phyloP scores from a whole-genome alignment of 1,284 basidiomycete species.

The Anthracocystis panici-leucophaei region DNA sequence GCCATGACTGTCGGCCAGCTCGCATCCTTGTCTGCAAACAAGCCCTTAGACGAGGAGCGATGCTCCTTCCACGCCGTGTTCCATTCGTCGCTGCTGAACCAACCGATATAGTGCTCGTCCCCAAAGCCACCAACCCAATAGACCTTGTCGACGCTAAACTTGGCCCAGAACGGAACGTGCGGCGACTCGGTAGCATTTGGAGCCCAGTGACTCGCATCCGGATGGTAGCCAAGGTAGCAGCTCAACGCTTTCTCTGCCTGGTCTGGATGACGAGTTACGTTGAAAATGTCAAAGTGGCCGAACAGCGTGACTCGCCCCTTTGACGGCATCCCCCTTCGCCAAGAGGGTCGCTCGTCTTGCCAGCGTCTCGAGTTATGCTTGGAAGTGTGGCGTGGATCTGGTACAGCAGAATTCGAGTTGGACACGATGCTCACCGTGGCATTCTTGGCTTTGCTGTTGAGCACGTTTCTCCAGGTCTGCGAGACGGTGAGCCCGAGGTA shows the following conservation, averaged over 20 bases:
- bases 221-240: conserved; percentile 59
- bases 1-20: no score
- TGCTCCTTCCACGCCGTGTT: conserved; percentile 24
- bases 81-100: conserved; percentile 54
- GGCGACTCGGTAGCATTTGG: conserved; percentile 58
- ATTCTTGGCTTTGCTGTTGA: conserved; percentile 42
- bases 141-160: conserved; percentile 53
- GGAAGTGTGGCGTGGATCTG: conserved; percentile 56
- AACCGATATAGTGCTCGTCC: conserved; percentile 68
- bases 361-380: conserved; percentile 30
- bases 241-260: conserved; percentile 16
- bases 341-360: conserved; percentile 55
- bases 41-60: neutral
- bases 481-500: conserved; percentile 66
- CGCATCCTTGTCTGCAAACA: no score
- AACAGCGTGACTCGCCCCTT: conserved; percentile 64
- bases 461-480: conserved; percentile 63
- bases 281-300: conserved; percentile 55
- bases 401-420: conserved; percentile 47
- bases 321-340: conserved; percentile 66
- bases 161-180: conserved; percentile 62
- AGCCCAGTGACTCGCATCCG: conserved; percentile 61
- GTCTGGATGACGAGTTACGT: conserved; percentile 22
- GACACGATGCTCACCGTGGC: conserved; percentile 58
- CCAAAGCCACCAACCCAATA: conserved; percentile 68